phyloP scores from a whole-genome alignment of 768 basidiomycete genomes.

The Leccinum subgranulosum region DNA sequence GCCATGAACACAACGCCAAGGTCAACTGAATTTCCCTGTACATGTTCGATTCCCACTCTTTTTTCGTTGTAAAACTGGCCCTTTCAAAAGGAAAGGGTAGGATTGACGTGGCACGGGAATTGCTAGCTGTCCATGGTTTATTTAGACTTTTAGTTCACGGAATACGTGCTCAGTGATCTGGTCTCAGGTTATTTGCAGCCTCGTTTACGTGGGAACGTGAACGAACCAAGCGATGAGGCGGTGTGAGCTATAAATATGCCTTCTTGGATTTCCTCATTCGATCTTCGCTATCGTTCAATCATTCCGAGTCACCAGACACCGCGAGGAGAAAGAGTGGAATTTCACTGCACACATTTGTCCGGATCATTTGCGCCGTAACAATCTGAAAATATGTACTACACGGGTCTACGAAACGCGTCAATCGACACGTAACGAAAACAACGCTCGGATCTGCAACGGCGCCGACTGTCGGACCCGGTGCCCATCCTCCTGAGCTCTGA shows the following conservation, averaged over 20 bases:
- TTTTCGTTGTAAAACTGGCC: slow-evolving; percentile 2
- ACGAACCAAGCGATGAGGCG: slow-evolving; percentile 13
- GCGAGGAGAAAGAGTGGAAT: slow-evolving; percentile 18
- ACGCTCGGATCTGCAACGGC: not conserved
- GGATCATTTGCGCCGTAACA: slow-evolving; percentile 2
- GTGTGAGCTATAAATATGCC: slow-evolving; percentile 24
- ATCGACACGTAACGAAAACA: slow-evolving; percentile 4
- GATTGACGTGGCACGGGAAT: slow-evolving; percentile 12
- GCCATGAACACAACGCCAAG: slow-evolving; percentile 1
- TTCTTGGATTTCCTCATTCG: slow-evolving; percentile 18
- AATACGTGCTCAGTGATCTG: slow-evolving; percentile 1
- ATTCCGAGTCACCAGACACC: slow-evolving; percentile 14
- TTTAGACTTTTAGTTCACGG: slow-evolving; percentile 26
- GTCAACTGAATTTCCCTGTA: slow-evolving; percentile 6
- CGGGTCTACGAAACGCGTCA: slow-evolving; percentile 1
- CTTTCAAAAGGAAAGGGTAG: slow-evolving; percentile 15
- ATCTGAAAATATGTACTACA: not conserved
- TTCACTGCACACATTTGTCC: slow-evolving; percentile 6
- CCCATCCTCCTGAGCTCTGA: not conserved
- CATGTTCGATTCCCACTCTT: slow-evolving; percentile 4
- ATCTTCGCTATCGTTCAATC: slow-evolving; percentile 3
- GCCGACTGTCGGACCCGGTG: slow-evolving; percentile 14
- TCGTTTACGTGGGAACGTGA: slow-evolving; percentile 15
- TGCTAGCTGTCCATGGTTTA: slow-evolving; percentile 5
- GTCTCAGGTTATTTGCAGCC: slow-evolving; percentile 19